Evolutionary conservation across 192 early-diverging fungal genomes (phyloP).

Genomic region (Jimgerdemannia lactiflua): DNA sequence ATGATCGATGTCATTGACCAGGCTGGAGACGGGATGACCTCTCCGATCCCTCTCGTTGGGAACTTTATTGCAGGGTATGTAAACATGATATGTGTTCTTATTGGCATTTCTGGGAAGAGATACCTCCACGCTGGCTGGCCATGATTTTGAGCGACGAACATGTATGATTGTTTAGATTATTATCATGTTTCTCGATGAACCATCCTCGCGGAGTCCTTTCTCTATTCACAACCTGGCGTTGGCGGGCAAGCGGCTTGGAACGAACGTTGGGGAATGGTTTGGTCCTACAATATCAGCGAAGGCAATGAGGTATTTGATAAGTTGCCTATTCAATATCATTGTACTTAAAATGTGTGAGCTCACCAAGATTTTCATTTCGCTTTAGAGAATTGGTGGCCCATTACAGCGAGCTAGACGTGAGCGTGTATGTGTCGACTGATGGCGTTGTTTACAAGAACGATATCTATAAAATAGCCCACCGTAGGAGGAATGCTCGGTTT

Average conservation of each 20-base stretch:
- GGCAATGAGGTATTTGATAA: conserved; percentile 50
- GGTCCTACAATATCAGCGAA: conserved; percentile 80
- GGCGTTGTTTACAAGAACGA: conserved; percentile 70
- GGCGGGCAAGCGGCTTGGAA: conserved; percentile 70
- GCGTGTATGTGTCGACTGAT: conserved; percentile 71
- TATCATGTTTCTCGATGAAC: conserved; percentile 73
- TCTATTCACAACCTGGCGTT: conserved; percentile 85
- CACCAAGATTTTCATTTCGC: not conserved
- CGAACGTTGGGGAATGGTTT: conserved; percentile 92
- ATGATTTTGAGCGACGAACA: not conserved
- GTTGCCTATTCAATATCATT: conserved; percentile 27
- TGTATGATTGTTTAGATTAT: conserved; percentile 2
- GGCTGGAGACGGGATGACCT: conserved; percentile 9
- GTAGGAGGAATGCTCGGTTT: conserved; percentile 36
- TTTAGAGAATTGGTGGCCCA: conserved; percentile 37
- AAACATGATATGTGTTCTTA: too few relatives aligned
- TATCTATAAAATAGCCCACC: conserved; percentile 39
- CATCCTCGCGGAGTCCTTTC: conserved; percentile 55
- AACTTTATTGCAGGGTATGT: too few relatives aligned
- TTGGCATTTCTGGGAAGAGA: too few relatives aligned
- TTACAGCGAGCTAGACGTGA: conserved; percentile 47
- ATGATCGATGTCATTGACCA: not conserved
- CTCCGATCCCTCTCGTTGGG: not conserved
- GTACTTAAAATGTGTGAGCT: conserved; percentile 16
- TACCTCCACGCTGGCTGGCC: not conserved